Evolutionary conservation across 2,329 filamentous ascomycete genomes (phyloP), one percentile per base, ranked within the genome.

Genomic region (Apiospora arundinis): DNA sequence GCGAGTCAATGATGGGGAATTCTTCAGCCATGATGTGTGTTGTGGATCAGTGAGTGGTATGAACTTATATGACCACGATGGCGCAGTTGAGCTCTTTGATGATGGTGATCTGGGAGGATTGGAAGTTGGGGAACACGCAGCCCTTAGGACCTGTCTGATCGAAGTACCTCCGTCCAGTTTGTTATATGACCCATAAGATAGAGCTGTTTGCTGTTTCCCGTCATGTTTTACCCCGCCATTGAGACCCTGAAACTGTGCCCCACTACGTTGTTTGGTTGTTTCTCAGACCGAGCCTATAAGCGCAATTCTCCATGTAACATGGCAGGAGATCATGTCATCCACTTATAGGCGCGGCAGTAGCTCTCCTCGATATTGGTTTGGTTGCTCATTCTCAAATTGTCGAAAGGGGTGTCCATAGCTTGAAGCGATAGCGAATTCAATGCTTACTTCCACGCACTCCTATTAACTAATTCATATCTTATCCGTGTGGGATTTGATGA

Each of bases 1-100:
- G 95, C 49, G 94, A 92, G 85, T 98, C 95, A 81, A 98, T 90
- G 78, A 97, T 91, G 77, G 86, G 89, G 80, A 87, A 83, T 76
- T 78, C 74, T 48, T 74, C 68, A 21, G 78, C 75, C 78, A 80
- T 80, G 70, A 23, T 70, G 56, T 21, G 56, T n/a, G 56, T 21
- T 40, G 32, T 40, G 37, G 21, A 16, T 14, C 21, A 18, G 56
- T 60, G 28, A 18, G 56, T 60, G 28, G 16, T 60, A 23, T 21
- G 28, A 32, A 56, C 23, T 56, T 28, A 21, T 32, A 6, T 32
- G 18, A 2, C 21, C 18, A 32, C 25, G 25, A 32, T 56, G 48
- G n/a, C 48, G n/a, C 21, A 9, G 49, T 56, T 56, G 49, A 28
- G 23, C 23, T 56, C 23, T 25, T 56, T 16, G 49, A 28, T 18